Evolutionary conservation across 1,139 yeast genomes (phyloP).

Genomic region (Yamadazyma buinensis): DNA sequence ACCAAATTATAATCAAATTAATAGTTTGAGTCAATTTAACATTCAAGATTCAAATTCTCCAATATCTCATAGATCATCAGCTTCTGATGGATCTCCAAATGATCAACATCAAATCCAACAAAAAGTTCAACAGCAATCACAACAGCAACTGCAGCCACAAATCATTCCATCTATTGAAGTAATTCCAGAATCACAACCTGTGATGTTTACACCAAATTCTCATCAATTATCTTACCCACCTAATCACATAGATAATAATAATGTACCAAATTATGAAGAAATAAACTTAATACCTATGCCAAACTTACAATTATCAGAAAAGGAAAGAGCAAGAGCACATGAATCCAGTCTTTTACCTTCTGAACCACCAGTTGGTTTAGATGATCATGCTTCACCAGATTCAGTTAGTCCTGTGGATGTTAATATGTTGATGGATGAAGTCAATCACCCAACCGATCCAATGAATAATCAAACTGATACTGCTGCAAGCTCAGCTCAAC

Average conservation of each 20-base stretch:
- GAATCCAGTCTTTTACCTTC: conserved; percentile 63
- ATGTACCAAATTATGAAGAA: conserved; percentile 19
- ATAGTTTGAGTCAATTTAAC: conserved; percentile 6
- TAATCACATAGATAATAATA: background rate
- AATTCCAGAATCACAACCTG: conserved; percentile 8
- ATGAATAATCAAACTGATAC: background rate
- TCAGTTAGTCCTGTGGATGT: conserved; percentile 12
- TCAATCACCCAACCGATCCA: background rate
- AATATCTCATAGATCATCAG: conserved; percentile 18
- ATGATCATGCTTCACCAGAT: conserved; percentile 19
- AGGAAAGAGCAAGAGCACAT: conserved; percentile 48
- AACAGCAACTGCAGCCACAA: conserved; percentile 6
- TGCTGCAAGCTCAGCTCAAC: background rate
- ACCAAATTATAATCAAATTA: conserved; percentile 12
- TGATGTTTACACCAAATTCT: background rate
- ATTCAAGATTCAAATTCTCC: conserved; percentile 9
- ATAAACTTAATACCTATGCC: conserved; percentile 17
- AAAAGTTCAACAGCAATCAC: conserved; percentile 1
- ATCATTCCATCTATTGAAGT: background rate
- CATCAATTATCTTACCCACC: background rate
- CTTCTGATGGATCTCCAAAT: conserved; percentile 14
- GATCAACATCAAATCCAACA: conserved; percentile 7
- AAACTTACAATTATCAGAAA: conserved; percentile 36
- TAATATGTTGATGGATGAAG: conserved; percentile 6
- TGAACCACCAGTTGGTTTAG: conserved; percentile 41